Evolutionary conservation across 768 basidiomycete genomes (phyloP), one percentile per base, ranked within the genome.

Genomic region (Sarcodon aspratus): DNA sequence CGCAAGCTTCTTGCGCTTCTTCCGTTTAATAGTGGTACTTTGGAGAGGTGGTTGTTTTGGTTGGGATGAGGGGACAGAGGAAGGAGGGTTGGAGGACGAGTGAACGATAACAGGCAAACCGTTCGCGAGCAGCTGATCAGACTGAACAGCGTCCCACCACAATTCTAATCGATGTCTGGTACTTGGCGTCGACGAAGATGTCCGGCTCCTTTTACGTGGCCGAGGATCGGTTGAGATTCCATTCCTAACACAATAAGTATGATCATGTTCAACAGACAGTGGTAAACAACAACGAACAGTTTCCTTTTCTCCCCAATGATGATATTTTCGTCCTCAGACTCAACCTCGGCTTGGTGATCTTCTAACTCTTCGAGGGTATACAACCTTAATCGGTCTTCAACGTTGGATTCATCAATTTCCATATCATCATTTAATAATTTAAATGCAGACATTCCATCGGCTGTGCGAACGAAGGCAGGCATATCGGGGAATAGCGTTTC

Each of bases 111-210:
- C 13, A 66, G 75, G 85, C 21, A 88, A 66, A 9, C 82, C 85
- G 50, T 80, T 83, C 21, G 71, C 74, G 27, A 85, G 62, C 17
- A 87, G 67, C 1, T 69, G 58, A 55, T 83, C 78, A 2, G 76
- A 78, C 54, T 78, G 77, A 35, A 79, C 71, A 3, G 80, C 82
- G 31, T 75, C 70, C 87, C 87, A 90, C 88, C 88, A 91, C 6
- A 82, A 62, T 35, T 80, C 74, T 6, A 71, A 67, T 3, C 69
- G 55, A 37, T 76, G 75, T 43, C 71, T 68, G 48, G 69, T 66
- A 15, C 67, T 68, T 27, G 21, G 5, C 21, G 21, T 27, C 36
- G 69, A 63, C 12, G 59, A 48, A 27, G 63, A 68, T 18, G 73
- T 72, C 33, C 82, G 75, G 10, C 69, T 64, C 36, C 82, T 80